These are phyloP conservation scores for Leishmania turanica DNA, from an alignment of 208 protist species.

Conservation along the genomic window DNA sequence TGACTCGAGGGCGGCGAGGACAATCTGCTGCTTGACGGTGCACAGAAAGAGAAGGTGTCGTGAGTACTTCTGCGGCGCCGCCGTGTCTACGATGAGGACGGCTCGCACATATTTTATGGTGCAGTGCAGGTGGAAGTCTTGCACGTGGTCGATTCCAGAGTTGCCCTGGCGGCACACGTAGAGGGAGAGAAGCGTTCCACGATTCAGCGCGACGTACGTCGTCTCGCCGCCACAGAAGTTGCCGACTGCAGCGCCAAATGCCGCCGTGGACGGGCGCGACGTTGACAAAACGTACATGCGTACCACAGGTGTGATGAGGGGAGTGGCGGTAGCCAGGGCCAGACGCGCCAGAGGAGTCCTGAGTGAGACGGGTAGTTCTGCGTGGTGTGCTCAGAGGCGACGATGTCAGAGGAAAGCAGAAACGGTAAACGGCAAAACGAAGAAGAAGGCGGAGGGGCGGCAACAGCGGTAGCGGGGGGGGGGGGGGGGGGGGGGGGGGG, in stretches of 20 bases:
- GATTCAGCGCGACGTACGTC: conserved; percentile 52
- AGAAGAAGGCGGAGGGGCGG: neutral
- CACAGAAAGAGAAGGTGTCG: conserved; percentile 81
- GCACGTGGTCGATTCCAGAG: conserved; percentile 32
- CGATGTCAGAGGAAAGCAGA: neutral
- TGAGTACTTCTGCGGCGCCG: conserved; percentile 9
- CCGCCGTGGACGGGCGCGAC: conserved; percentile 53
- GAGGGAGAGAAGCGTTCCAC: conserved; percentile 55
- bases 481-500: no score
- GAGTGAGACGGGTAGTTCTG: neutral
- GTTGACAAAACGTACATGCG: conserved; percentile 52
- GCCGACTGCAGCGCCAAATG: conserved; percentile 46
- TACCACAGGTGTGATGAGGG: neutral
- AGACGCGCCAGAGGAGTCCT: neutral
- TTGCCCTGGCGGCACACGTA: conserved; percentile 25
- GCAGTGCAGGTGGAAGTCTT: conserved; percentile 63
- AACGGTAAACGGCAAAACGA: no score
- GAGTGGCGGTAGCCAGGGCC: conserved; percentile 8
- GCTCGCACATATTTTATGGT: conserved; percentile 73
- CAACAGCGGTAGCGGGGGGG: neutral
- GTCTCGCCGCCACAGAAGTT: conserved; percentile 32
- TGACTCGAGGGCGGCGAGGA: conserved; percentile 55
- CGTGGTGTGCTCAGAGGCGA: neutral
- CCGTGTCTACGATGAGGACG: conserved; percentile 48
- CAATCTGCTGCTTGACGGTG: conserved; percentile 76